phyloP scores from a whole-genome alignment of 352 stramenopile species.

The Globisporangium barbulae region DNA sequence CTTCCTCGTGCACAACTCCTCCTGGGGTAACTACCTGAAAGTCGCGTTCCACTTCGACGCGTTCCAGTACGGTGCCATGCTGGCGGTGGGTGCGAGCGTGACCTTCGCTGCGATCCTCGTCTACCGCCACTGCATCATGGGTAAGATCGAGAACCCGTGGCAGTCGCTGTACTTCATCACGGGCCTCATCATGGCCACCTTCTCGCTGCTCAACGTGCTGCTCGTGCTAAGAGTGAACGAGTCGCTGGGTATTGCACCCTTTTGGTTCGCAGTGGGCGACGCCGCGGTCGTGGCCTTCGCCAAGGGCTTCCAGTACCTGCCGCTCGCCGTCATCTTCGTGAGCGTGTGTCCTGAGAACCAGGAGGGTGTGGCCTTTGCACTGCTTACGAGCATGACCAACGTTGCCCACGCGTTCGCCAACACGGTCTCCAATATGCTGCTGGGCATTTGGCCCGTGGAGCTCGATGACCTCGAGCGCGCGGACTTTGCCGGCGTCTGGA shows the following conservation, averaged over 20 bases:
- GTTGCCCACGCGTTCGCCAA: slow-evolving; percentile 60
- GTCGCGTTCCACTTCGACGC: slow-evolving; percentile 67
- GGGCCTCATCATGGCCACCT: slow-evolving; percentile 46
- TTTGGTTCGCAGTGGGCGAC: slow-evolving; percentile 80
- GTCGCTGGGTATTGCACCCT: slow-evolving; percentile 48
- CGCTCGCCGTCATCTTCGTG: slow-evolving; percentile 74
- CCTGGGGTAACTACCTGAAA: slow-evolving; percentile 80
- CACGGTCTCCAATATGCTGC: slow-evolving; percentile 78
- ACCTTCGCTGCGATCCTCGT: slow-evolving; percentile 57
- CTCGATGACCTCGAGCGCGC: slow-evolving; percentile 48
- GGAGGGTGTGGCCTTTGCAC: slow-evolving; percentile 71
- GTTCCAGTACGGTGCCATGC: slow-evolving; percentile 76
- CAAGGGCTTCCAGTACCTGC: slow-evolving; percentile 75
- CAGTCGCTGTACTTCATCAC: slow-evolving; percentile 66
- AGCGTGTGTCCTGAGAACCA: slow-evolving; percentile 69
- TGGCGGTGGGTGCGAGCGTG: slow-evolving; percentile 61
- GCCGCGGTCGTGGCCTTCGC: slow-evolving; percentile 64
- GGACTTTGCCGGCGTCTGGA: slow-evolving; percentile 71
- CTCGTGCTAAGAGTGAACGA: slow-evolving; percentile 68
- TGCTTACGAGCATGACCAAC: slow-evolving; percentile 78
- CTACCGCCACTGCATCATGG: slow-evolving; percentile 53
- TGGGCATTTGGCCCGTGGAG: slow-evolving; percentile 72
- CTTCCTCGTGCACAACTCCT: slow-evolving; percentile 66
- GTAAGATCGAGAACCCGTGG: slow-evolving; percentile 41
- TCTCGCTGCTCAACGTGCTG: slow-evolving; percentile 71